A percentile compares a stretch with the other conserved stretches of the same genome.
phyloP scores from a whole-genome alignment of 331 rosid genomes.

The Arachis monticola region DNA sequence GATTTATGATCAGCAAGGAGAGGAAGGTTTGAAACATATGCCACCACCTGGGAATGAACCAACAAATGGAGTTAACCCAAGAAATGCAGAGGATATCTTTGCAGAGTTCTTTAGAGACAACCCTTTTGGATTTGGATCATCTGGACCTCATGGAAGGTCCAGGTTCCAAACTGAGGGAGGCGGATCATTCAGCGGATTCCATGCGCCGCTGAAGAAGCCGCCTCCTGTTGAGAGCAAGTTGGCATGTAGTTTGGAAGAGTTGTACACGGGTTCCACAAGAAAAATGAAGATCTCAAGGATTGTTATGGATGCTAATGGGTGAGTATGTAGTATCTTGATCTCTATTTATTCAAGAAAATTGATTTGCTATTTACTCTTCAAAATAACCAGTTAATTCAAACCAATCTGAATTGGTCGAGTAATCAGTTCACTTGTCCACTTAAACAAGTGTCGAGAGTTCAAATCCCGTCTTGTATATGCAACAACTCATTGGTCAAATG shows the following conservation, averaged over 20 bases:
- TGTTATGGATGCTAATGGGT: conserved; percentile 67
- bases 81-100: conserved; percentile 95
- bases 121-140: conserved; percentile 88
- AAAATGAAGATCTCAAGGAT: conserved; percentile 98
- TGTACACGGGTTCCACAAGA: conserved; percentile 88
- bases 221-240: conserved; percentile 82
- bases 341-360: no score
- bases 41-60: conserved; percentile 71
- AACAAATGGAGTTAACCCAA: conserved; percentile 73
- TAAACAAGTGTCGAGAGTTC: no score
- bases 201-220: conserved; percentile 77
- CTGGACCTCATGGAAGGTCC: conserved; percentile 73
- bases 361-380: no score
- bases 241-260: conserved; percentile 84
- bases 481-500: no score
- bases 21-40: conserved; percentile 87
- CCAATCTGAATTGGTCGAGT: no score
- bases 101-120: conserved; percentile 95
- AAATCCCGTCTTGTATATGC: no score
- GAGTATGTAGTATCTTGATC: background rate
- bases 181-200: conserved; percentile 65
- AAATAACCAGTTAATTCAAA: no score
- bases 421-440: no score
- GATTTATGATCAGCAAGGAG: conserved; percentile 83
- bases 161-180: conserved; percentile 77